Base-by-base conservation (phyloP, 2,329 filamentous ascomycete species). In the Monosporascus sp. region DNA sequence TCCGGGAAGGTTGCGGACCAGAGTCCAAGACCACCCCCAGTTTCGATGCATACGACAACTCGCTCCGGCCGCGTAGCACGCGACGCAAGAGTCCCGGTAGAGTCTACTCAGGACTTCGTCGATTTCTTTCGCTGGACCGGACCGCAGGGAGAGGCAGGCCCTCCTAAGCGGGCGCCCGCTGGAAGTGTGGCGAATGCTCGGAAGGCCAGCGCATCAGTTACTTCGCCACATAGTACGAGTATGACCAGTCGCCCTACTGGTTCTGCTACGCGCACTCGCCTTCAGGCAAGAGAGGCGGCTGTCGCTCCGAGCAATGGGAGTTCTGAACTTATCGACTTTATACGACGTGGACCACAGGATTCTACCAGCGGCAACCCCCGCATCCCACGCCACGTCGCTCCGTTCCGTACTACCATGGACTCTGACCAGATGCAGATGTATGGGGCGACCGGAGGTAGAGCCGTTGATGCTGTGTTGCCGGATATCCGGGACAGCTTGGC, bases 311-410 rank as follows among this genome's bases (percentile, higher is more conserved):
- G 77, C 50, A 83, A 83, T 49, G 86, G 86, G 59, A 95, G 86
- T 53, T 88, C 89, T 14, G 94, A 97, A 56, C 75, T 99, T 54
- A 96, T 97, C 60, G 92, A 97, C 67, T 97, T 99, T 69, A 95
- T 99, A 59, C 86, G 92, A 46, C 86, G 90, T 66, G 93, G 92
- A 1, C 91, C 91, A 3, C 87, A 89, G 0, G 79, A 74, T 56
- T 67, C 74, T 45, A 73, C 76, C 36, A 77, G 76, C 44, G 78
- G 79, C 25, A 81, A 81, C 57, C 88, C 85, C 54, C 85, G 89
- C 24, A 94, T 95, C 57, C 88, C 90, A 43, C 85, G 89, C 18
- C 83, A 82, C n/a, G 86, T 94, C 14, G 90, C 91, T 9, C 90
- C 91, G 1, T 96, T 95, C 75, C 81, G 90, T 51, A 86, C 81